Evolutionary conservation across 2,329 filamentous ascomycete species (phyloP).

Genomic region (Cladophialophora carrionii): DNA sequence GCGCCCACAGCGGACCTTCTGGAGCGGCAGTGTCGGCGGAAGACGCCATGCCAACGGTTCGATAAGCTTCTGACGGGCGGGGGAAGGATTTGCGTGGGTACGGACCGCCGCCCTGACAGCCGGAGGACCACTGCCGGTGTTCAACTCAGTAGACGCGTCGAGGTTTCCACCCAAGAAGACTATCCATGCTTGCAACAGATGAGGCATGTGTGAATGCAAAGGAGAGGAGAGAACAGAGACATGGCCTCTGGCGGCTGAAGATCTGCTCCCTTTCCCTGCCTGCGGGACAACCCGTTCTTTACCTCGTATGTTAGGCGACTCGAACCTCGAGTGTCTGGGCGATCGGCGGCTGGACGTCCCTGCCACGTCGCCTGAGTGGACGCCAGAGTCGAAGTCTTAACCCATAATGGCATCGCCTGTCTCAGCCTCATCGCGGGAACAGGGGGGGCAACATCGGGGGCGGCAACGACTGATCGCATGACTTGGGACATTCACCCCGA

Average conservation of each 20-base stretch:
- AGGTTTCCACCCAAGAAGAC: not conserved
- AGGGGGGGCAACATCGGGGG: not conserved
- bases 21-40: not conserved
- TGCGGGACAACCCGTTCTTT: not conserved
- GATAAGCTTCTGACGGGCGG: conserved; percentile 2
- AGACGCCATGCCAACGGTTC: conserved; percentile 4
- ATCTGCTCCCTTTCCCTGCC: not conserved
- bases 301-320: not conserved
- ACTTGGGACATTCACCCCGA: not conserved
- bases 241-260: not conserved
- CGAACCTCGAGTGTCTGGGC: not conserved
- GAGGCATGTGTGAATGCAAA: not conserved
- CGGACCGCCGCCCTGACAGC: conserved; percentile 4
- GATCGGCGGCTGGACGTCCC: conserved; percentile 7
- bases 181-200: not conserved
- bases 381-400: not conserved
- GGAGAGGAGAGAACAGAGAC: not conserved
- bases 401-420: conserved; percentile 6
- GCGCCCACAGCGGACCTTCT: conserved; percentile 22
- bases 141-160: not conserved
- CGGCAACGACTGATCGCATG: not conserved
- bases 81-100: not conserved
- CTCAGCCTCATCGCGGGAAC: conserved; percentile 5
- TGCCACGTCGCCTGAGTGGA: not conserved
- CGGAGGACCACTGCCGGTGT: not conserved